Evolutionary conservation across 2,329 filamentous ascomycete species (phyloP).

Genomic region (Capronia americana): DNA sequence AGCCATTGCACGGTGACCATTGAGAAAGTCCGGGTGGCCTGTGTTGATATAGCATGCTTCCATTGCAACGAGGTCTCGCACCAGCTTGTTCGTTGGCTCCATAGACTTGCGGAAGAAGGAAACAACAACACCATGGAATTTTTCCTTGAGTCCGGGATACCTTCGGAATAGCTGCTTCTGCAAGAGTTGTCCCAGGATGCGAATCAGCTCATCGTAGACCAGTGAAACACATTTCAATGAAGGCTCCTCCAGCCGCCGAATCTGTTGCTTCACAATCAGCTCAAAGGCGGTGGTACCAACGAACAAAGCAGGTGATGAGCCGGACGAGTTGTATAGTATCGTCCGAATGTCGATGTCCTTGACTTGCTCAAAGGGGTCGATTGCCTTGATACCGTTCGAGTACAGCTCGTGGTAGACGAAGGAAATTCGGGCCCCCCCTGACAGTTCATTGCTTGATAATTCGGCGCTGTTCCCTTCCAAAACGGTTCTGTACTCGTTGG

Average conservation of each 20-base stretch:
- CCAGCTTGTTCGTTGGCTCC: constrained; percentile 97
- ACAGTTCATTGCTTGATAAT: constrained; percentile 90
- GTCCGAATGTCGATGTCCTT: constrained; percentile 98
- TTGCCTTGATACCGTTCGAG: constrained; percentile 94
- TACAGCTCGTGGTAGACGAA: constrained; percentile 99
- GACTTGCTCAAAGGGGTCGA: constrained; percentile 96
- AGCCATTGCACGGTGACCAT: constrained; percentile 96
- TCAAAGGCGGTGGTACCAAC: constrained; percentile 99
- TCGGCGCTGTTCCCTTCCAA: constrained; percentile 97
- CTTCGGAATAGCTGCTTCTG: constrained; percentile 88
- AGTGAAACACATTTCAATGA: constrained; percentile 96
- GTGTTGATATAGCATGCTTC: constrained; percentile 98
- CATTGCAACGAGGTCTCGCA: constrained; percentile 91
- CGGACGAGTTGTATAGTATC: constrained; percentile 98
- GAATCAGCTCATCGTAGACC: constrained; percentile 95
- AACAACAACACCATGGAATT: constrained; percentile 92
- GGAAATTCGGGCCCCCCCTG: constrained; percentile 95
- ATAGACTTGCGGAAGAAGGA: constrained; percentile 97
- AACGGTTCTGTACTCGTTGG: constrained; percentile 95
- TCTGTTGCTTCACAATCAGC: constrained; percentile 97
- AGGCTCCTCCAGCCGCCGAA: constrained; percentile 93
- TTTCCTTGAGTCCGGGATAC: constrained; percentile 95
- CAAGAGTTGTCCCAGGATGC: constrained; percentile 89
- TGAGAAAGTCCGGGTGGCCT: constrained; percentile 95
- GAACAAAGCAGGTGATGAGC: constrained; percentile 93